Evolutionary conservation across 306 rosid genomes (phyloP), one percentile per base, ranked within the genome.

Genomic region (Lithocarpus polystachyus): DNA sequence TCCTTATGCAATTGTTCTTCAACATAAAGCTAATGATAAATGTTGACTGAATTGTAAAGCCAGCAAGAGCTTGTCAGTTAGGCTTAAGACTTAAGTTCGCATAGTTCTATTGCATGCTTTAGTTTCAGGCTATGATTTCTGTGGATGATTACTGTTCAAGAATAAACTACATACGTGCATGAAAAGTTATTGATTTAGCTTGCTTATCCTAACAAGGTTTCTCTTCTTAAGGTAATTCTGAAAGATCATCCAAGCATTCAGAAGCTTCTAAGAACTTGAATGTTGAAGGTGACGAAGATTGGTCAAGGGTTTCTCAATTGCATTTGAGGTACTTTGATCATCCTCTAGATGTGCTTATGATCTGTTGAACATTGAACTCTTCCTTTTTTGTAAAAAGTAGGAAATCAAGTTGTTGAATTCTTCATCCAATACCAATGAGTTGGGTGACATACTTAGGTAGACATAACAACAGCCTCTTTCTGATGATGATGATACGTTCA

Each of bases 261-360:
- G 84, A 90, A 55, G 70, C 84, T 73, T 88, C 85, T 60, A 82
- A 77, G 72, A 76, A 77, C 79, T 59, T 60, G 51, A 88, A 82
- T 77, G 79, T 64, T 68, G 85, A 82, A 56, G 77, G 57, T 74
- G 97, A 94, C 56, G 87, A 86, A 78, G 97, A 87, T 57, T 94
- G 99, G 99, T 81, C 86, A 62, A 80, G 72, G 68, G 81, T 92
- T 81, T 88, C 92, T 75, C 84, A 81, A 57, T 76, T 86, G 86
- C 88, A 88, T 56, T 77, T 22, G 69, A 91, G 99, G 99, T 94
- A 82, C 68, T 74, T 29, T 52, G n/a, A 43, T 79, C 54, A 31
- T 69, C 11, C 77, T 77, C 74, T 55, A 6, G 70, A 72, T 62
- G 79, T 56, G 65, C 70, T 43, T 8, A n/a, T 78, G 43, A 69